A percentile compares a stretch with the other conserved stretches of the same genome.
These are phyloP conservation scores for Vigna unguiculata DNA, from an alignment of 306 rosid species.

Conservation along the genomic window DNA sequence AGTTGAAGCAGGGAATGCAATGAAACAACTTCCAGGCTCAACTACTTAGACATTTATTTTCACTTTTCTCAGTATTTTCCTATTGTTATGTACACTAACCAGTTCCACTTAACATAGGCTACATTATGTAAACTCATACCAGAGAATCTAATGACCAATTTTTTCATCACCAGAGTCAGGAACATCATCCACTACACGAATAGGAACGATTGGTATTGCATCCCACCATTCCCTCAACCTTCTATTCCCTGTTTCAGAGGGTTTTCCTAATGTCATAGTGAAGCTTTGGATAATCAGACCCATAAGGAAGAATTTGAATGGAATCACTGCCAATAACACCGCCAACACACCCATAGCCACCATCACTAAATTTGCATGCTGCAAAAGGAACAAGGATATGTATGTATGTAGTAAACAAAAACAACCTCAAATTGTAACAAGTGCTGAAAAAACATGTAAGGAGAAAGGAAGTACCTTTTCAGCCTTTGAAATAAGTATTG, in stretches of 20 bases:
- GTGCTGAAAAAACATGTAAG: too few species aligned
- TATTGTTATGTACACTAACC: neutral
- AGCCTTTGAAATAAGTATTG: constrained; percentile 75
- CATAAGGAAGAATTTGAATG: constrained; percentile 72
- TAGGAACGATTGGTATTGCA: constrained; percentile 78
- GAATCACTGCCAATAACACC: constrained; percentile 64
- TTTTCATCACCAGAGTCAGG: neutral
- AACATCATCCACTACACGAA: constrained; percentile 61
- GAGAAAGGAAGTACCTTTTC: constrained; percentile 68
- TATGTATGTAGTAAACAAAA: neutral
- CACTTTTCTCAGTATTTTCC: neutral
- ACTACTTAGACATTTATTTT: constrained; percentile 28
- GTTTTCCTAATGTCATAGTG: constrained; percentile 51
- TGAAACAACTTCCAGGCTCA: too few species aligned
- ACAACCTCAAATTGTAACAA: neutral
- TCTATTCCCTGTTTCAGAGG: constrained; percentile 62
- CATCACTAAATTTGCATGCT: constrained; percentile 84
- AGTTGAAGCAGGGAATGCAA: too few species aligned
- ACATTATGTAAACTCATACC: neutral
- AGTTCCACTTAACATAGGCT: constrained; percentile 24
- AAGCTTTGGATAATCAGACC: constrained; percentile 58
- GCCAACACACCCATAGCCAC: constrained; percentile 61
- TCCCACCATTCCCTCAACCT: constrained; percentile 96
- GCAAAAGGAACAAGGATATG: constrained; percentile 40
- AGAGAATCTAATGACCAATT: constrained; percentile 12